Percentiles rank a stretch among this genome's conserved stretches.
Conservation (phyloP, 495 filamentous ascomycete genomes). For the Durotheca rogersii region DNA sequence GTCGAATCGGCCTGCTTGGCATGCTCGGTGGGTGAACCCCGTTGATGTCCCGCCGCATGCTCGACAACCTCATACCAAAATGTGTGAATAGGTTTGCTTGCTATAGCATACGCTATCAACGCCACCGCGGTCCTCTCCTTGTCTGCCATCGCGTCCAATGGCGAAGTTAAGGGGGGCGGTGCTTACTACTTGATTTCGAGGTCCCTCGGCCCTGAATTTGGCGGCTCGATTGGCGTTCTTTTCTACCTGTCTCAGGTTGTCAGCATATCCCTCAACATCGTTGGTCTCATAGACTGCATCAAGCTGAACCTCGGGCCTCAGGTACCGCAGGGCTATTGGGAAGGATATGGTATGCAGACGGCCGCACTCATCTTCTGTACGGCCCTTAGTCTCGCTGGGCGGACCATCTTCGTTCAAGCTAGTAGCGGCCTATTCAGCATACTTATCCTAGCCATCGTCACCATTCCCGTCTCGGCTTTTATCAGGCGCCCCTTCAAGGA, state of each 20-base stretch:
- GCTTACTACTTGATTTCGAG: conserved; percentile 89
- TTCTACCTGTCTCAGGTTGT: conserved; percentile 84
- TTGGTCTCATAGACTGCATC: conserved; percentile 82
- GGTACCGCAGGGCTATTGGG: conserved; percentile 71
- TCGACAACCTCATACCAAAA: conserved; percentile 14
- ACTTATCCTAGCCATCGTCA: conserved; percentile 72
- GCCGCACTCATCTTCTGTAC: conserved; percentile 72
- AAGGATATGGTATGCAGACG: conserved; percentile 77
- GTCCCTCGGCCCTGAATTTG: conserved; percentile 84
- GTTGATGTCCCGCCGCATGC: not conserved
- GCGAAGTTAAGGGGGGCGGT: conserved; percentile 82
- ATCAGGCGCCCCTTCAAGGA: conserved; percentile 65
- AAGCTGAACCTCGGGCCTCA: conserved; percentile 73
- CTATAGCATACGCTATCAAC: conserved; percentile 72
- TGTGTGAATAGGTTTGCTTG: conserved; percentile 60
- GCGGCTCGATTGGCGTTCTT: conserved; percentile 86
- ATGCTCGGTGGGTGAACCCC: conserved; percentile 63
- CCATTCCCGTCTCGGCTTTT: conserved; percentile 76
- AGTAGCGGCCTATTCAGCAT: conserved; percentile 78
- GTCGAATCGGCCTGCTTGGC: conserved; percentile 74
- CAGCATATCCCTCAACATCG: conserved; percentile 87
- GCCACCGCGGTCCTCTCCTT: conserved; percentile 82
- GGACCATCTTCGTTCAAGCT: conserved; percentile 74
- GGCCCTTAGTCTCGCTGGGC: conserved; percentile 74
- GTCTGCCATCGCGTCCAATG: conserved; percentile 87